phyloP scores from a whole-genome alignment of 352 stramenopile genomes.

The Plasmopara halstedii region DNA sequence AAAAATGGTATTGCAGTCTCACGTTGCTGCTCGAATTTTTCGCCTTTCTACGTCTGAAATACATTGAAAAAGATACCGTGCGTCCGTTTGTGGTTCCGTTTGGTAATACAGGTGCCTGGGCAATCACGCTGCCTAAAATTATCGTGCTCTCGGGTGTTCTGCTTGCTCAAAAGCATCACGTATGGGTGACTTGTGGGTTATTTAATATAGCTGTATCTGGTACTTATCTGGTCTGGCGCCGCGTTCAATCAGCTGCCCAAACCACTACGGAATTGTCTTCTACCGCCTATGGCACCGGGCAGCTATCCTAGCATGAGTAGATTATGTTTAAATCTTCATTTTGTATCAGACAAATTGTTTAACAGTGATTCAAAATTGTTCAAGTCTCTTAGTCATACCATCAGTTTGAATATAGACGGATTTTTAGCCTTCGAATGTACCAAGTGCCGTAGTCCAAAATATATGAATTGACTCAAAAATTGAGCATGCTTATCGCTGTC shows the following conservation, averaged over 20 bases:
- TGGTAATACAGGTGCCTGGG: conserved; percentile 58
- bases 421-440: too few relatives aligned
- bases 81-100: conserved; percentile 72
- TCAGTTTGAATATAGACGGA: too few relatives aligned
- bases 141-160: conserved; percentile 67
- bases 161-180: conserved; percentile 47
- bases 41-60: conserved; percentile 77
- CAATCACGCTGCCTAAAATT: conserved; percentile 77
- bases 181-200: conserved; percentile 66
- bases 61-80: conserved; percentile 65
- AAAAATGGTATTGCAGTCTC: conserved; percentile 24
- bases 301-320: conserved; percentile 22
- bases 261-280: conserved; percentile 1
- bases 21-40: conserved; percentile 81
- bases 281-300: conserved; percentile 27
- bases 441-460: too few relatives aligned
- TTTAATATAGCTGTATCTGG: conserved; percentile 59
- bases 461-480: too few relatives aligned
- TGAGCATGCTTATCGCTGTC: too few relatives aligned
- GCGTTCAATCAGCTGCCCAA: conserved; percentile 29
- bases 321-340: neutral
- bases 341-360: neutral
- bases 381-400: too few relatives aligned
- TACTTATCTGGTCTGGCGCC: conserved; percentile 58
- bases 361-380: too few relatives aligned